phyloP scores from a whole-genome alignment of 2,329 filamentous ascomycete genomes.

The Exserohilum turcica region DNA sequence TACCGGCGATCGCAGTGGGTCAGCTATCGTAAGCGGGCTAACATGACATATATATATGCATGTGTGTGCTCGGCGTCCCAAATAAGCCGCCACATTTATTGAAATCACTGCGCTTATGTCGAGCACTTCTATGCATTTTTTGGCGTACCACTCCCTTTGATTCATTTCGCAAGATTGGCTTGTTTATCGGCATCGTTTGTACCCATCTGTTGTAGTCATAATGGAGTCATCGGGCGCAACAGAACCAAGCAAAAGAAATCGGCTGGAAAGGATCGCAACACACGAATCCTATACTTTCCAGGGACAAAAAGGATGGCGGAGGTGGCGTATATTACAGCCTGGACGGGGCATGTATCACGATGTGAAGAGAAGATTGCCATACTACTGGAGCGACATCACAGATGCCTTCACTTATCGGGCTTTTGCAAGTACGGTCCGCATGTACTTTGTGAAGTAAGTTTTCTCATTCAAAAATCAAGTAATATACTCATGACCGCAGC shows the following conservation, averaged over 20 bases:
- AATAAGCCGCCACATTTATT: neutral
- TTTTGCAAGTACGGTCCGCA: constrained; percentile 60
- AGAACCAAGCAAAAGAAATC: neutral
- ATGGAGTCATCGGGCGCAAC: constrained; percentile 9
- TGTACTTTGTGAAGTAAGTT: constrained; percentile 63
- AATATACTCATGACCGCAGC: constrained; percentile 31
- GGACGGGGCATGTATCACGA: constrained; percentile 62
- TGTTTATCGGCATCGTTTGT: neutral
- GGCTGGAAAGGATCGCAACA: constrained; percentile 25
- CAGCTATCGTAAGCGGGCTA: neutral
- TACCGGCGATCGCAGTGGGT: neutral
- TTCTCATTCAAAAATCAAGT: too few species aligned
- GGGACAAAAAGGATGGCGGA: constrained; percentile 48
- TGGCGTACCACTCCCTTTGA: neutral
- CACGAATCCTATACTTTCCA: constrained; percentile 45
- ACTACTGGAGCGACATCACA: constrained; percentile 61
- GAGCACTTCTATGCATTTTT: neutral
- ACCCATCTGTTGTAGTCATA: neutral
- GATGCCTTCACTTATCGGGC: constrained; percentile 62
- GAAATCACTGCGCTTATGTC: neutral
- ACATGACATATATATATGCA: neutral
- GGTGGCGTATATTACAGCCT: constrained; percentile 51
- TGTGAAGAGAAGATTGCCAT: constrained; percentile 58
- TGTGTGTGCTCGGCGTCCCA: neutral
- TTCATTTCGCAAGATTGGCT: neutral